Conservation (phyloP, 2,329 filamentous ascomycete species). For the Aspergillus tamarii region DNA sequence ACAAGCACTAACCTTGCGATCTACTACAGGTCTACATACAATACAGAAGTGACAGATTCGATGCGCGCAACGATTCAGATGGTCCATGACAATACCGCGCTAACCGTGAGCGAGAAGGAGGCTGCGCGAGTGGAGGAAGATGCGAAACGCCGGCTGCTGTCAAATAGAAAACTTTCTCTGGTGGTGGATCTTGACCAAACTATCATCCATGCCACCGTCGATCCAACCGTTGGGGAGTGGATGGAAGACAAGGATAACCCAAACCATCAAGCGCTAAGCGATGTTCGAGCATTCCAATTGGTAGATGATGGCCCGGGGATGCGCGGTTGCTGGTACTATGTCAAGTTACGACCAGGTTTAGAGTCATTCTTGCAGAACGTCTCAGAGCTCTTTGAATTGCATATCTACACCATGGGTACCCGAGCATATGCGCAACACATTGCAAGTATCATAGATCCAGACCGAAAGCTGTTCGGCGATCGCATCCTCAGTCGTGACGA, state of each 20-base stretch:
- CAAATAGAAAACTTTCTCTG: conserved; percentile 81
- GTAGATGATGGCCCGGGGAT: conserved; percentile 79
- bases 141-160: conserved; percentile 78
- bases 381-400: conserved; percentile 83
- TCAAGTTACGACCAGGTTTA: conserved; percentile 91
- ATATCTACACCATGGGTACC: conserved; percentile 99
- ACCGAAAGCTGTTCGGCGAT: conserved; percentile 87
- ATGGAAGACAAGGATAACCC: conserved; percentile 84
- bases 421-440: conserved; percentile 93
- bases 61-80: conserved; percentile 91
- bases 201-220: conserved; percentile 96
- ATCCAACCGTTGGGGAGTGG: conserved; percentile 96
- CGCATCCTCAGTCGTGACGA: conserved; percentile 95
- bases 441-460: conserved; percentile 88
- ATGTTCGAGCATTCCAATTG: conserved; percentile 86
- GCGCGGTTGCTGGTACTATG: conserved; percentile 90
- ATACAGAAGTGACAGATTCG: conserved; percentile 75
- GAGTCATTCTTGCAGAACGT: conserved; percentile 78
- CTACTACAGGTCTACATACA: conserved; percentile 67
- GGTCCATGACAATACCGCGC: conserved; percentile 84
- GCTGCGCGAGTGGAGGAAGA: conserved; percentile 83
- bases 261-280: conserved; percentile 87
- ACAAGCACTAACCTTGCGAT: conserved; percentile 1
- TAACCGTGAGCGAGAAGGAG: conserved; percentile 82
- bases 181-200: conserved; percentile 98